Conservation (phyloP, 2,329 filamentous ascomycete species). For the Atkinsonella hypoxylon region DNA sequence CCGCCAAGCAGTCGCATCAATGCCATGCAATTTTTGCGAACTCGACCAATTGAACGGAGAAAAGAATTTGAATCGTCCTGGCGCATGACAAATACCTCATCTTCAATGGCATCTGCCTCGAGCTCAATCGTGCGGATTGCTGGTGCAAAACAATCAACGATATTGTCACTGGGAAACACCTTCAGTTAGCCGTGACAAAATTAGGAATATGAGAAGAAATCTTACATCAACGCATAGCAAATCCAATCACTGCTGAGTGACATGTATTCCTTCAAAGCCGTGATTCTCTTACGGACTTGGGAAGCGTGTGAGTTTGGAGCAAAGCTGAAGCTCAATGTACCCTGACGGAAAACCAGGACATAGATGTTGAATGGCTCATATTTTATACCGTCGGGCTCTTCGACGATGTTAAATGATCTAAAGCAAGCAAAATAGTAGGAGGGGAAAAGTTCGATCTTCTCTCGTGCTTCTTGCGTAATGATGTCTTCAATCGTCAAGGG, state of each 20-base stretch:
- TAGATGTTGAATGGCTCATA: slow-evolving; percentile 95
- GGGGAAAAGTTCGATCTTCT: slow-evolving; percentile 96
- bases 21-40: slow-evolving; percentile 89
- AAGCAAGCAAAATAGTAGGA: slow-evolving; percentile 98
- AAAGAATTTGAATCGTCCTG: slow-evolving; percentile 83
- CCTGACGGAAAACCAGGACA: slow-evolving; percentile 91
- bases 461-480: slow-evolving; percentile 83
- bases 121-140: slow-evolving; percentile 77
- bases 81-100: slow-evolving; percentile 85
- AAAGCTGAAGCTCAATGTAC: slow-evolving; percentile 90
- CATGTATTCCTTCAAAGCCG: slow-evolving; percentile 87
- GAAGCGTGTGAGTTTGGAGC: slow-evolving; percentile 74
- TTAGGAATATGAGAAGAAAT: slow-evolving; percentile 7
- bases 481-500: slow-evolving; percentile 96
- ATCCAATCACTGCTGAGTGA: slow-evolving; percentile 96
- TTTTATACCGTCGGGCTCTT: slow-evolving; percentile 68
- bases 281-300: slow-evolving; percentile 84
- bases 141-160: slow-evolving; percentile 90
- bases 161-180: slow-evolving; percentile 58
- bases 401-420: slow-evolving; percentile 73
- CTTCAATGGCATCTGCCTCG: slow-evolving; percentile 87
- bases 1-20: slow-evolving; percentile 86
- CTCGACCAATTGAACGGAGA: slow-evolving; percentile 75
- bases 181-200: too few species aligned
- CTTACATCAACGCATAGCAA: slow-evolving; percentile 92